Evolutionary conservation across 441 rosid genomes (phyloP), one percentile per base, ranked within the genome.

Genomic region (Viola pubescens): DNA sequence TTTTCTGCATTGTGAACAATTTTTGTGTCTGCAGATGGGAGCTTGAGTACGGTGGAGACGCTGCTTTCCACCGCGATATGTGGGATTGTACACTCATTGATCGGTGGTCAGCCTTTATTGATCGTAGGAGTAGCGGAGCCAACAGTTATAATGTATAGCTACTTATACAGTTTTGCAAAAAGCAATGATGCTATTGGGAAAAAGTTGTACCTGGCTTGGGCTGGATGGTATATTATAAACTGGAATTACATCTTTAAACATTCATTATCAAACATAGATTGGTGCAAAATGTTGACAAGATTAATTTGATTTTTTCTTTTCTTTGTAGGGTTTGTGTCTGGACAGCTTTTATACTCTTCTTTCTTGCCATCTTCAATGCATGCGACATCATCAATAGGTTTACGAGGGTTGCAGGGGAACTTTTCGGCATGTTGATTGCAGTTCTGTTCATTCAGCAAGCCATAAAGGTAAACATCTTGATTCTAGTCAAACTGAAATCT

Each of bases 341-440:
- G 81, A 76, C 81, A 8, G 70, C 79, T 52, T 56, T 79, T 40
- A 55, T 76, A 16, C 72, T 72, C 37, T 64, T 68, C 52, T 67
- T 76, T 13, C 72, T 79, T n/a, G 77, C 77, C 13, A 69, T 76
- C 50, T 76, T 76, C 66, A 74, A 74, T 4, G 79, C 79, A 6
- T 71, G 77, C 54, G 46, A 55, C 1, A 55, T 79, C 56, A 74
- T 79, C 56, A 71, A 54, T 43, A 64, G 52, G 52, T 73, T 79
- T 60, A 79, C 80, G 3, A 63, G 83, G 67, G 41, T 79, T 38
- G 83, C 79, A 3, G 81, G 81, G 42, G 81, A 79, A 59, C 70
- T 72, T 48, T 79, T 71, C 59, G 83, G 81, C 60, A 74, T 76
- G 77, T 60, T 79, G 60, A 79, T 79, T 60, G 61, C 83, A 5